Evolutionary conservation across 371 early-diverging fungal genomes (phyloP).

Genomic region (Choanephora cucurbitarum): DNA sequence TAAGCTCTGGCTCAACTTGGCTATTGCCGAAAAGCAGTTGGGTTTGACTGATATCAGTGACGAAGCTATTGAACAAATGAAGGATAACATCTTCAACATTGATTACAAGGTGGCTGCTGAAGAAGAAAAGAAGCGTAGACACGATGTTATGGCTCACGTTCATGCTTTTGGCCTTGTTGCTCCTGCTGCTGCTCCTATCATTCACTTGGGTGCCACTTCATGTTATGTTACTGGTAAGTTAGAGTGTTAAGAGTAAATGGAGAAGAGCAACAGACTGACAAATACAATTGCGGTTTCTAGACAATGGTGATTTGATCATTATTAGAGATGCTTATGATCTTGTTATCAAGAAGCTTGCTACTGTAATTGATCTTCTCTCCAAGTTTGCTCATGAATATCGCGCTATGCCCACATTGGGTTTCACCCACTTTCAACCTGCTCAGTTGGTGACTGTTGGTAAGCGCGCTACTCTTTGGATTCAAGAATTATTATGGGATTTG

Average conservation of each 20-base stretch:
- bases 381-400: slow-evolving; percentile 81
- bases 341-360: slow-evolving; percentile 85
- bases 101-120: slow-evolving; percentile 89
- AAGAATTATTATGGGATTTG: slow-evolving; percentile 94
- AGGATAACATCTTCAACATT: slow-evolving; percentile 81
- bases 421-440: slow-evolving; percentile 98
- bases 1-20: slow-evolving; percentile 92
- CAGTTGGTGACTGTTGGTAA: slow-evolving; percentile 98
- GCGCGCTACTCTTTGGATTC: slow-evolving; percentile 95
- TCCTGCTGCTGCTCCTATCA: slow-evolving; percentile 92
- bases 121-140: slow-evolving; percentile 93
- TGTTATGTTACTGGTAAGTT: slow-evolving; percentile 87
- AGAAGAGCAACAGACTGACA: neutral
- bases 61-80: slow-evolving; percentile 89
- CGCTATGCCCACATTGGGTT: slow-evolving; percentile 93
- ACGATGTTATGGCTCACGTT: slow-evolving; percentile 99
- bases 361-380: slow-evolving; percentile 77
- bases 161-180: slow-evolving; percentile 93
- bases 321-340: slow-evolving; percentile 93
- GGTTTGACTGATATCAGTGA: slow-evolving; percentile 88
- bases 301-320: slow-evolving; percentile 95
- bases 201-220: slow-evolving; percentile 97
- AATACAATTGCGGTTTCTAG: slow-evolving; percentile 32
- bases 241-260: neutral
- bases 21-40: slow-evolving; percentile 90